These are phyloP conservation scores for Plasmodium reichenowi DNA, from an alignment of 169 alveolate genomes.

Conservation along the genomic window DNA sequence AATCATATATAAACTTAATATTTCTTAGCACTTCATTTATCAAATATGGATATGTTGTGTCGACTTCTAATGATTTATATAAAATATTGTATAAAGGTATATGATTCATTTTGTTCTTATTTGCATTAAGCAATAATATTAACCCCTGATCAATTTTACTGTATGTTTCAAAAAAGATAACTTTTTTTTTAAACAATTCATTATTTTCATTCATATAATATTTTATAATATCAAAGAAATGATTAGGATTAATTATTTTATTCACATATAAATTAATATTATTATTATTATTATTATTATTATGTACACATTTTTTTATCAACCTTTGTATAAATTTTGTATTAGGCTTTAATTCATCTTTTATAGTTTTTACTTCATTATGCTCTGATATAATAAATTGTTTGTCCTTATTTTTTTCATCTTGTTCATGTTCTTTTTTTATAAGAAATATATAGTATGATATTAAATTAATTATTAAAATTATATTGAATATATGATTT, in stretches of 20 bases:
- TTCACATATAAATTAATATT: neutral
- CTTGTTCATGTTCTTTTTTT: conserved; percentile 33
- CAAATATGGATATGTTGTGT: conserved; percentile 2
- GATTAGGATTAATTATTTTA: conserved; percentile 1
- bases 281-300: neutral
- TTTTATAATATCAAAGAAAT: conserved; percentile 29
- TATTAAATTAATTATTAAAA: conserved; percentile 34
- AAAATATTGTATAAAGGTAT: neutral
- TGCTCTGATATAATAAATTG: neutral
- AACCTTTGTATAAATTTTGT: neutral
- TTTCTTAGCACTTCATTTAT: conserved; percentile 15
- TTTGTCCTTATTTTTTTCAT: conserved; percentile 2
- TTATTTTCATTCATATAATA: conserved; percentile 40
- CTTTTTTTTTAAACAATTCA: conserved; percentile 29
- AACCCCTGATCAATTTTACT: conserved; percentile 41
- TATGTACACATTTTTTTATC: neutral
- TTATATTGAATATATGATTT: conserved; percentile 27
- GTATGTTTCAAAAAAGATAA: conserved; percentile 32
- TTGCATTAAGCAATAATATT: conserved; percentile 14
- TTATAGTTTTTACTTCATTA: neutral
- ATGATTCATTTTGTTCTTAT: conserved; percentile 11
- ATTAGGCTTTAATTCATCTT: neutral
- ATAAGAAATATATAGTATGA: conserved; percentile 45
- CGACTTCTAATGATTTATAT: neutral
- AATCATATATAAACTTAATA: conserved; percentile 28